These are phyloP conservation scores for Amphichorda felina DNA, from an alignment of 2,329 filamentous ascomycete genomes.

Conservation along the genomic window DNA sequence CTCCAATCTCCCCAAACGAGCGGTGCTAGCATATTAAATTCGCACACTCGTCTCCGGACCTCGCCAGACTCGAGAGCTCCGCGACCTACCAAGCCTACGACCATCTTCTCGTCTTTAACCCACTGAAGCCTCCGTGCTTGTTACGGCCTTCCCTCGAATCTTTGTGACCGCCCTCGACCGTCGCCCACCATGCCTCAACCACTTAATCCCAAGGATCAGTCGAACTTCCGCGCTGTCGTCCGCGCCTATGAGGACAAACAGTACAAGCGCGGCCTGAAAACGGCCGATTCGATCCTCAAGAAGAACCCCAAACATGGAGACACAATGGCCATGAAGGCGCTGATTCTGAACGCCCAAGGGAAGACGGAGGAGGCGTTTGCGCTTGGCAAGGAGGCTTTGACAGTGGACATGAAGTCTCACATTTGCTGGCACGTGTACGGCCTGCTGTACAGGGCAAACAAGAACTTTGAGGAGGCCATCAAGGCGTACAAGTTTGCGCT, in stretches of 20 bases:
- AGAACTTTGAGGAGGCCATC: slow-evolving; percentile 98
- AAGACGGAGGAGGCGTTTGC: slow-evolving; percentile 91
- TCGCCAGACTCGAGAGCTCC: too few species aligned
- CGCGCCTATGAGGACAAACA: slow-evolving; percentile 97
- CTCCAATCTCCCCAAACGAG: too few species aligned
- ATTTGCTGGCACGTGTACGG: slow-evolving; percentile 99
- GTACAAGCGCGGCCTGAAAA: slow-evolving; percentile 89
- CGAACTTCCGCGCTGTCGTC: slow-evolving; percentile 89
- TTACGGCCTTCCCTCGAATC: too few species aligned
- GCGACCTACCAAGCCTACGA: too few species aligned
- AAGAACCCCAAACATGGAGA: slow-evolving; percentile 96
- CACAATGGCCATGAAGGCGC: slow-evolving; percentile 96
- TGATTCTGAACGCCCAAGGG: slow-evolving; percentile 87
- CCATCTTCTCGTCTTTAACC: too few species aligned
- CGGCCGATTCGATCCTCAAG: slow-evolving; percentile 89
- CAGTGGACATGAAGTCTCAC: slow-evolving; percentile 96
- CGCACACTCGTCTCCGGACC: too few species aligned
- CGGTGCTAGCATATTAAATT: too few species aligned
- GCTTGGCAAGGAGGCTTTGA: slow-evolving; percentile 82
- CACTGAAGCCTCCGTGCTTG: too few species aligned
- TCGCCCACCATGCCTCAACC: slow-evolving; percentile 51
- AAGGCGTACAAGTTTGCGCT: slow-evolving; percentile 98
- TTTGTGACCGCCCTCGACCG: neutral
- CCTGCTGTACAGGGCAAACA: slow-evolving; percentile 79
- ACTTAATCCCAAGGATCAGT: slow-evolving; percentile 76